Evolutionary conservation across 2,329 filamentous ascomycete species (phyloP).

Genomic region (Alternaria gansuensis): DNA sequence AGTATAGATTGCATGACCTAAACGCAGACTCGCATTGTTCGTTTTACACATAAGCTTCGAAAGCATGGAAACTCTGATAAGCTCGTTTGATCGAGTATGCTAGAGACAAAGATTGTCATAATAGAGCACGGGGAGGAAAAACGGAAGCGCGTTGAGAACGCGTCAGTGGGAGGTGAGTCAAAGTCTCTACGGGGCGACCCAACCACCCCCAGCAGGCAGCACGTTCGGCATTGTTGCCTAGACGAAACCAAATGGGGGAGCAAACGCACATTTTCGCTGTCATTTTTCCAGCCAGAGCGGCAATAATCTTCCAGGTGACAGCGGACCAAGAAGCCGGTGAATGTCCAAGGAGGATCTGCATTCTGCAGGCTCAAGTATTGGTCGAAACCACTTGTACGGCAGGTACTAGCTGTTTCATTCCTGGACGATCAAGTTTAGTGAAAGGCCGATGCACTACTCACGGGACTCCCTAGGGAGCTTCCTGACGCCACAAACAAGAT

Average conservation of each 20-base stretch:
- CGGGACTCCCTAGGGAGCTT: neutral
- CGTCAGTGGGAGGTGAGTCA: neutral
- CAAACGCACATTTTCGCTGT: neutral
- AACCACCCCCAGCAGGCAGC: neutral
- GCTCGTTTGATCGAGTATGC: neutral
- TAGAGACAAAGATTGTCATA: neutral
- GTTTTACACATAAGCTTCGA: neutral
- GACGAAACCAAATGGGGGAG: neutral
- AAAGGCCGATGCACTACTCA: neutral
- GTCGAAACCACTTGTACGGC: neutral
- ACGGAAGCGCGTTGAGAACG: neutral
- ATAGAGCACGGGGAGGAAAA: neutral
- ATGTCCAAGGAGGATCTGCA: neutral
- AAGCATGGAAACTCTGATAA: neutral
- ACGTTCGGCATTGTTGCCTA: conserved; percentile 1
- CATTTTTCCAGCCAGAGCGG: neutral
- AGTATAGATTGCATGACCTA: neutral
- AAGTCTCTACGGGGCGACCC: neutral
- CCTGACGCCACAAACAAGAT: neutral
- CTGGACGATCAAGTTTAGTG: neutral
- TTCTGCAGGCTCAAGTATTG: neutral
- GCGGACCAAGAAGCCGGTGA: neutral
- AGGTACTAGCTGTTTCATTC: neutral
- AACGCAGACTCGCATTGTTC: neutral
- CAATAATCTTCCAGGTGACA: too few relatives aligned